phyloP scores from a whole-genome alignment of 1,284 basidiomycete genomes.

The Leccinum fallax region DNA sequence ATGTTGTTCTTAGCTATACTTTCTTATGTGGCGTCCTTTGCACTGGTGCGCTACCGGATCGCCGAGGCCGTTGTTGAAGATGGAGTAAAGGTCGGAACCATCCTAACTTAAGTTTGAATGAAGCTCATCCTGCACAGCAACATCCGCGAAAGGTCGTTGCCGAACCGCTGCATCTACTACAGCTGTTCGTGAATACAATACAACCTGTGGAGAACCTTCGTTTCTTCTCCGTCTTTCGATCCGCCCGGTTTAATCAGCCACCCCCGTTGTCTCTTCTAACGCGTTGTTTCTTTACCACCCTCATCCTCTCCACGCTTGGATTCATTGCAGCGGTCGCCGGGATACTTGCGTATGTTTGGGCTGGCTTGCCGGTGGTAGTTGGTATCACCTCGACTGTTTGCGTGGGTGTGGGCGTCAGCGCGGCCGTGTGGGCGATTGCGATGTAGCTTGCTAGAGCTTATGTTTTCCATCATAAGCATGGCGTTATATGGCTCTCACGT shows the following conservation, averaged over 20 bases:
- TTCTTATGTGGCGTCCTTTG: constrained; percentile 33
- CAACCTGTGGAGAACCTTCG: background rate
- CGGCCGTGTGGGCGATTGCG: constrained; percentile 28
- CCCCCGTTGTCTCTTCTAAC: constrained; percentile 26
- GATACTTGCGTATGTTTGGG: constrained; percentile 29
- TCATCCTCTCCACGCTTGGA: constrained; percentile 26
- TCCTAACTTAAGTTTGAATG: background rate
- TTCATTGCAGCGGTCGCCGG: constrained; percentile 31
- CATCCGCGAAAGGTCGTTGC: constrained; percentile 18
- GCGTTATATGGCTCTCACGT: background rate
- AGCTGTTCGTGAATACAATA: constrained; percentile 1
- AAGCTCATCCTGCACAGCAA: constrained; percentile 15
- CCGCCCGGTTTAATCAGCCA: background rate
- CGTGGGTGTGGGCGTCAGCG: constrained; percentile 23
- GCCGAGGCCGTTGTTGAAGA: constrained; percentile 20
- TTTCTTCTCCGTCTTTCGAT: background rate
- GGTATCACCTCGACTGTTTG: constrained; percentile 33
- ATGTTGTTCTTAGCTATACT: constrained; percentile 23
- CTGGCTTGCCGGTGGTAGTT: constrained; percentile 21
- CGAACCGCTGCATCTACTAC: constrained; percentile 18
- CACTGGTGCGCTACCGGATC: constrained; percentile 28
- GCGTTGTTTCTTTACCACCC: constrained; percentile 29
- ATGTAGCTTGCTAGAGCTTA: constrained; percentile 16
- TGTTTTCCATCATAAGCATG: background rate
- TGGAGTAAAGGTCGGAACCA: constrained; percentile 15